Evolutionary conservation across 768 basidiomycete species (phyloP).

Genomic region (Calocybe indica): DNA sequence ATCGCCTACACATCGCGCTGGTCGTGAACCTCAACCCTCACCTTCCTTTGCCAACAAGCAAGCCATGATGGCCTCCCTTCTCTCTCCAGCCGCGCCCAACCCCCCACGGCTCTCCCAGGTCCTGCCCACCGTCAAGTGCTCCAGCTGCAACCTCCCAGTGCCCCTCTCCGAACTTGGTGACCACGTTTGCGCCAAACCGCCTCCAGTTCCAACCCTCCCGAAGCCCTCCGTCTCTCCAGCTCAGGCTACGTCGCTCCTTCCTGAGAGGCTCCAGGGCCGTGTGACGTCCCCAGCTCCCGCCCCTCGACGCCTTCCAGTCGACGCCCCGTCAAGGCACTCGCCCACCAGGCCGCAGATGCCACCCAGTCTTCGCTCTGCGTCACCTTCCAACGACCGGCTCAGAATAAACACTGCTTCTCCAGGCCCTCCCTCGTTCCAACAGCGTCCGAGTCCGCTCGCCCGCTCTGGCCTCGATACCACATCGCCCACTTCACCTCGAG

Average conservation of each 20-base stretch:
- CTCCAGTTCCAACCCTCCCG: constrained; percentile 37
- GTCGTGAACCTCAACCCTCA: constrained; percentile 18
- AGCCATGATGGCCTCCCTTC: constrained; percentile 24
- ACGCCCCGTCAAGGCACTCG: constrained; percentile 3
- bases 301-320: constrained; percentile 8
- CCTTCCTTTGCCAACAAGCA: constrained; percentile 5
- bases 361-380: constrained; percentile 17
- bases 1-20: constrained; percentile 16
- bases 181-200: constrained; percentile 60
- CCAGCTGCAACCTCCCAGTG: constrained; percentile 65
- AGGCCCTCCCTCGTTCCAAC: constrained; percentile 19
- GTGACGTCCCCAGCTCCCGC: constrained; percentile 20
- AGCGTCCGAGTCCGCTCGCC: constrained; percentile 31
- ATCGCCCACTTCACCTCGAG: constrained; percentile 10
- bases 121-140: constrained; percentile 82
- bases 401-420: constrained; percentile 24
- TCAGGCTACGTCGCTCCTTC: constrained; percentile 39
- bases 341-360: constrained; percentile 4
- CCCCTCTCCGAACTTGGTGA: constrained; percentile 70
- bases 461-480: constrained; percentile 12
- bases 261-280: constrained; percentile 43
- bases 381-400: constrained; percentile 21
- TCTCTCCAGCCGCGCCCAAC: constrained; percentile 19
- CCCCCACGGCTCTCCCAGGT: constrained; percentile 59
- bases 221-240: constrained; percentile 33